phyloP scores from a whole-genome alignment of 2,329 filamentous ascomycete species.

The Colletotrichum abscissum region DNA sequence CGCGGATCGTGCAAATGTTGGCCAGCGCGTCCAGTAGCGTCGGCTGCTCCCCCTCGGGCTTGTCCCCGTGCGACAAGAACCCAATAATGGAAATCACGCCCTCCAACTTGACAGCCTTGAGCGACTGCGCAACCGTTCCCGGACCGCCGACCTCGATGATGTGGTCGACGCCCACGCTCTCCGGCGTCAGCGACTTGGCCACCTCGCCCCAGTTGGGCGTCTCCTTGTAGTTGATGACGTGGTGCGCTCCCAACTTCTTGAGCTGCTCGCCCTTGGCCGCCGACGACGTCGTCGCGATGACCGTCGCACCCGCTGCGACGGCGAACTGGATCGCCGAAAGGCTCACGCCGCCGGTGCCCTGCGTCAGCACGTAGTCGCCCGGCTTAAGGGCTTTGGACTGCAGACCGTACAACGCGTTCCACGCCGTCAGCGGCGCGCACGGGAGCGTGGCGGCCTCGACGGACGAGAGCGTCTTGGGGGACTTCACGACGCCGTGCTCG shows the following conservation, averaged over 20 bases:
- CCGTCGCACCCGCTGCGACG: constrained; percentile 59
- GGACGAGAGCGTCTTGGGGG: constrained; percentile 66
- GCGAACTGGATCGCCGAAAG: constrained; percentile 73
- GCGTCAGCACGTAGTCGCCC: constrained; percentile 70
- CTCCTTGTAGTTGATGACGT: constrained; percentile 62
- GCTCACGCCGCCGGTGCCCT: constrained; percentile 78
- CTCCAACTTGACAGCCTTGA: constrained; percentile 56
- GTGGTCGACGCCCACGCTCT: constrained; percentile 58
- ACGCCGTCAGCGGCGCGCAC: constrained; percentile 72
- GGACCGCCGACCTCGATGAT: constrained; percentile 61
- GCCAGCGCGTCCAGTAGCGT: constrained; percentile 31
- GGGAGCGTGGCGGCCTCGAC: constrained; percentile 67
- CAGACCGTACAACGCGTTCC: constrained; percentile 74
- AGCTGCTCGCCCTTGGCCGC: constrained; percentile 55
- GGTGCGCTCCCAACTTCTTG: constrained; percentile 59
- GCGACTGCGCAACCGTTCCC: constrained; percentile 55
- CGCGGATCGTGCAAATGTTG: constrained; percentile 33
- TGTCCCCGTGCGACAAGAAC: constrained; percentile 23
- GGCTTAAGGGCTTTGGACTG: constrained; percentile 58
- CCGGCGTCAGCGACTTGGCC: constrained; percentile 52
- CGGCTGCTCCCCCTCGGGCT: constrained; percentile 4
- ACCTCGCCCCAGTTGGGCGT: constrained; percentile 57
- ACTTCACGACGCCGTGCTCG: constrained; percentile 73
- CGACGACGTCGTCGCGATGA: constrained; percentile 61
- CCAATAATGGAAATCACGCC: constrained; percentile 57